A percentile compares a stretch with the other conserved stretches of the same genome.
Evolutionary conservation across 768 basidiomycete genomes (phyloP).

Genomic region (Leucocoprinus leucothites): DNA sequence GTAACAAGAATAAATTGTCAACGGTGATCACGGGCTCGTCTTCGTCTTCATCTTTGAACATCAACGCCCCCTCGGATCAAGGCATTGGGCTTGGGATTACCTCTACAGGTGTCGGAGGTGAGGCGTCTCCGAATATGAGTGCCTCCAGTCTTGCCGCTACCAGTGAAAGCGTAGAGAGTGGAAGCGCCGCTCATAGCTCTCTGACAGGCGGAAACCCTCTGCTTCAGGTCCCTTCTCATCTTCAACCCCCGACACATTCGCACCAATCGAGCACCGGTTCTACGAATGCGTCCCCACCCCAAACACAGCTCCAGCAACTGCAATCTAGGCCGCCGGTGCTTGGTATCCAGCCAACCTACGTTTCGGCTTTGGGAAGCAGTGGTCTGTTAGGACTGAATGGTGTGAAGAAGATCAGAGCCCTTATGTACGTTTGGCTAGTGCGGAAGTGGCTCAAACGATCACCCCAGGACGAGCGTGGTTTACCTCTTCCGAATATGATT

Average conservation of each 20-base stretch:
- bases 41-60: conserved; percentile 6
- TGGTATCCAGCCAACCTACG: conserved; percentile 66
- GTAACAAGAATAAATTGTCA: conserved; percentile 24
- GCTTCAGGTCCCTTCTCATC: background rate
- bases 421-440: conserved; percentile 76
- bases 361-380: conserved; percentile 34
- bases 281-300: conserved; percentile 6
- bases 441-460: conserved; percentile 64
- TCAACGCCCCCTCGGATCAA: background rate
- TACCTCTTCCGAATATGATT: background rate
- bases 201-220: background rate
- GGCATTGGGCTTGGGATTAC: background rate
- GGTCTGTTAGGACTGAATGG: conserved; percentile 4
- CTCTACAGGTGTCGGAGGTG: background rate
- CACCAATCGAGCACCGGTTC: conserved; percentile 1
- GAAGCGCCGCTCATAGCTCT: background rate
- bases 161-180: conserved; percentile 5
- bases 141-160: conserved; percentile 9
- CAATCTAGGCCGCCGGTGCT: conserved; percentile 43
- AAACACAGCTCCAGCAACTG: conserved; percentile 18
- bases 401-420: conserved; percentile 29
- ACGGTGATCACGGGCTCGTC: conserved; percentile 14
- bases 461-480: conserved; percentile 1
- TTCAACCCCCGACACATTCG: conserved; percentile 1
- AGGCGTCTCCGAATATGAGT: conserved; percentile 5